phyloP scores from a whole-genome alignment of 257 asterid species.

The Nicotiana tabacum region DNA sequence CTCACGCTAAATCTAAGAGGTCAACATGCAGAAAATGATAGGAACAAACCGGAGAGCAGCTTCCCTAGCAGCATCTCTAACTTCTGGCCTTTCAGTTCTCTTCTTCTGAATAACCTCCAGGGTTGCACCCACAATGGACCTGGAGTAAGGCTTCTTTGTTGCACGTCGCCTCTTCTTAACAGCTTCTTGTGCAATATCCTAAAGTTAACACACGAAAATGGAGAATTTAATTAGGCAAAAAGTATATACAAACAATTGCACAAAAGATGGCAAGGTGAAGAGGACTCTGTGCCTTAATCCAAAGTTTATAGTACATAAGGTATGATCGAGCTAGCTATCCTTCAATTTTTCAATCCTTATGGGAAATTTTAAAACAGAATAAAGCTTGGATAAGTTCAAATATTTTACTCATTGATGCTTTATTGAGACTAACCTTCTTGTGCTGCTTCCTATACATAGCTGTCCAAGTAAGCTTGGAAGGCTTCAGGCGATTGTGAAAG shows the following conservation, averaged over 20 bases:
- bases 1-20: neutral
- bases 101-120: conserved; percentile 83
- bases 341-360: neutral
- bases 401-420: neutral
- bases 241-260: neutral
- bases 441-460: conserved; percentile 83
- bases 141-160: conserved; percentile 77
- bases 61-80: conserved; percentile 92
- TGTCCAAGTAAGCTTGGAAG: conserved; percentile 88
- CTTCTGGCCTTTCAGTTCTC: conserved; percentile 79
- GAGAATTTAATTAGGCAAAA: neutral
- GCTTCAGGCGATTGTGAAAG: conserved; percentile 81
- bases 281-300: neutral
- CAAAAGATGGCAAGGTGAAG: neutral
- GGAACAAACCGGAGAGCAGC: conserved; percentile 67
- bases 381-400: neutral
- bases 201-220: neutral
- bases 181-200: conserved; percentile 86
- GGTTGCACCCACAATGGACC: conserved; percentile 92
- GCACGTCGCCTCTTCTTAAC: conserved; percentile 82
- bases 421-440: conserved; percentile 48
- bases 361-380: neutral
- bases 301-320: neutral
- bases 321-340: neutral
- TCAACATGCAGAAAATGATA: neutral